These are phyloP conservation scores for Gyromitra esculenta DNA, from an alignment of 2,329 filamentous ascomycete genomes.

Conservation along the genomic window DNA sequence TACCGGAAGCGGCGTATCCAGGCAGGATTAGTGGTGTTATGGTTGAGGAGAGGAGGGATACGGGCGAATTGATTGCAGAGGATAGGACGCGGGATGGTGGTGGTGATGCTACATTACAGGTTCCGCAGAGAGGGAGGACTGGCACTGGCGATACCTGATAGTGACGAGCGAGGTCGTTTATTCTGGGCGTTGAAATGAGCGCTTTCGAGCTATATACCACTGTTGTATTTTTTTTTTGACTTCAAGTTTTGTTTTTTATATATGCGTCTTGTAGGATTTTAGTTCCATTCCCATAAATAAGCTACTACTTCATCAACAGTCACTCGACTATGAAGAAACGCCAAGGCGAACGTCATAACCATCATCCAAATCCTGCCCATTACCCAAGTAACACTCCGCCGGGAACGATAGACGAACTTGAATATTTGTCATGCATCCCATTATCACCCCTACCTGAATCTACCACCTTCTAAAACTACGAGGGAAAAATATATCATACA, in stretches of 20 bases:
- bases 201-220: not conserved
- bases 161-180: not conserved
- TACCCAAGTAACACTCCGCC: not conserved
- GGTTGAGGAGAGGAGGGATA: conserved; percentile 49
- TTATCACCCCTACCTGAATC: not conserved
- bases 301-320: not conserved
- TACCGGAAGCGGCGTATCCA: conserved; percentile 10
- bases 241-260: not conserved
- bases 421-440: too few relatives aligned
- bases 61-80: conserved; percentile 33
- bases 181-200: not conserved
- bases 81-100: conserved; percentile 8
- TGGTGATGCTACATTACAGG: conserved; percentile 2
- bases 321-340: not conserved
- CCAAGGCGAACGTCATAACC: not conserved
- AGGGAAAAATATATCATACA: too few relatives aligned
- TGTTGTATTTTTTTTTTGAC: not conserved
- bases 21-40: conserved; percentile 46
- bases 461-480: not conserved
- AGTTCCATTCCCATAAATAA: not conserved
- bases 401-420: too few relatives aligned
- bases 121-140: conserved; percentile 17
- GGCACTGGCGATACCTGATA: not conserved
- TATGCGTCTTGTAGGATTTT: not conserved
- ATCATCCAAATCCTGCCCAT: not conserved